Conservation (phyloP, 2,329 filamentous ascomycete species). For the Thyridium curvatum region DNA sequence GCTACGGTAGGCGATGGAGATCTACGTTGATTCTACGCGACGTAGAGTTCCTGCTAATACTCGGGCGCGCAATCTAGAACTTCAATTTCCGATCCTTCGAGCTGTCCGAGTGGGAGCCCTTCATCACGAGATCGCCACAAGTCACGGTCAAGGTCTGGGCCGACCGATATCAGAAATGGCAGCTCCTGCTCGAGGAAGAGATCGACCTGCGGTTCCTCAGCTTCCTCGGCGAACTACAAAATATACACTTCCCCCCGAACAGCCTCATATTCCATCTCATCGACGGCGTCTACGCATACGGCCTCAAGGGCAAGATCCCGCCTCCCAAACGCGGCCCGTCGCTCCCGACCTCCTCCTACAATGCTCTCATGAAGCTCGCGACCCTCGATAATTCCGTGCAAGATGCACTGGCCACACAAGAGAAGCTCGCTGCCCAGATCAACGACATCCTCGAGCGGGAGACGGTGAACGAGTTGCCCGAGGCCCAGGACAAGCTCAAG, state of each 20-base stretch:
- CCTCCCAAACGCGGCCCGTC: constrained; percentile 46
- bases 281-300: constrained; percentile 81
- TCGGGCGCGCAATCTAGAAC: no score
- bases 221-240: constrained; percentile 67
- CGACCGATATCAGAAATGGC: constrained; percentile 46
- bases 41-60: no score
- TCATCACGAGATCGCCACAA: constrained; percentile 57
- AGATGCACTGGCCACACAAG: constrained; percentile 74
- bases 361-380: constrained; percentile 78
- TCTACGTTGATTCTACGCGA: neutral
- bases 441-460: constrained; percentile 45
- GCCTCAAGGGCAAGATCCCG: constrained; percentile 49
- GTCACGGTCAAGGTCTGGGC: constrained; percentile 73
- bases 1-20: constrained; percentile 51
- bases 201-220: constrained; percentile 68
- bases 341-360: constrained; percentile 71
- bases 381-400: constrained; percentile 89
- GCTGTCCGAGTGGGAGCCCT: constrained; percentile 55
- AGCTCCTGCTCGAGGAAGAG: constrained; percentile 63
- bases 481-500: constrained; percentile 41
- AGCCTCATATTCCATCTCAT: constrained; percentile 78
- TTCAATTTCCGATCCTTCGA: constrained; percentile 86
- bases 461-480: constrained; percentile 30
- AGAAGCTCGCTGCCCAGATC: constrained; percentile 72
- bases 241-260: constrained; percentile 72